Base-by-base conservation (phyloP, 768 basidiomycete species). In the Pulveroboletus sp. region DNA sequence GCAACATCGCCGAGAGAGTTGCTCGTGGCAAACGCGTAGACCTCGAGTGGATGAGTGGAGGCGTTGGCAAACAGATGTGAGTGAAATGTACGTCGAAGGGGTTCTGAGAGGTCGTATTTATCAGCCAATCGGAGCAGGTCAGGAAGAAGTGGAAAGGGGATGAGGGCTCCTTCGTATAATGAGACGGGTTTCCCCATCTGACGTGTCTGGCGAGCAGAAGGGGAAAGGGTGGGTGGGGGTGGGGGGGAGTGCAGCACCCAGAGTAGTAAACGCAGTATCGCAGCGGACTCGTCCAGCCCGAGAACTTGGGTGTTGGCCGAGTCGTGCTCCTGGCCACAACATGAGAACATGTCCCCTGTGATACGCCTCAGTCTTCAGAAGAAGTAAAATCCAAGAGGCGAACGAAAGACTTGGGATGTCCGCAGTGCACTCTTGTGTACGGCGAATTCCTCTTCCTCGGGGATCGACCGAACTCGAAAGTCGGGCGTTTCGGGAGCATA, bases 281-380 rank as follows among this genome's bases (percentile, higher is more conserved):
- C 65, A 17, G 76, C 70, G 12, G 74, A 62, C 61, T 88, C 86
- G 45, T 79, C 70, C 21, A 87, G 62, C 51, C 82, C 79, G 13
- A 86, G 65, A n/a, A 59, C 59, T 44, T 72, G 56, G 43, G 46
- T 31, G 23, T 40, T 19, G 1, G 54, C 40, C 24, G 56, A 40
- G 41, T 34, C 25, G 42, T 51, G 45, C n/a, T 53, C 57, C 20
- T 57, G 64, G 32, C 80, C 75, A 52, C 84, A 85, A 52, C 76
- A 76, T 21, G 72, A 66, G 62, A 88, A 87, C 86, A 88, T 87
- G 59, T 84, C 76, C 23, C 75, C 85, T 87, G 61, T 43, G 38
- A 51, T 27, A 44, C 24, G 17, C 21, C 29, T 65, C n/a, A 62
- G 53, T 27, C 23, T 16, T 2, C 27, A 29, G 37, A 44, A 45